A percentile compares a stretch with the other conserved stretches of the same genome.
phyloP scores from a whole-genome alignment of 495 filamentous ascomycete species.

The Glarea lozoyensis region DNA sequence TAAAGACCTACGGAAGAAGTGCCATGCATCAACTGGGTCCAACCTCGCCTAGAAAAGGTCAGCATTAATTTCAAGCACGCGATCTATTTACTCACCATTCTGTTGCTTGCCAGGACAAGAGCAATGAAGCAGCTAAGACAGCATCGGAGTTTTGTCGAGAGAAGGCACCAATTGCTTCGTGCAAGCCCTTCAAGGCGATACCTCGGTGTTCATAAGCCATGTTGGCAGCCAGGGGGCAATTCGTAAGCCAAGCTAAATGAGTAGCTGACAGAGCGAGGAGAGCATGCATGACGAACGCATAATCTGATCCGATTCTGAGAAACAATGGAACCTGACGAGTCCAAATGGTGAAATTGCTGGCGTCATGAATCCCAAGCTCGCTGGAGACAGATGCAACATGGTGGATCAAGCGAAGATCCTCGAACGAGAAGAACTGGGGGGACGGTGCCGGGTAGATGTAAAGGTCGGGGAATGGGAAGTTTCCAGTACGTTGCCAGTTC shows the following conservation, averaged over 20 bases:
- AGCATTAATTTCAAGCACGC: slow-evolving; percentile 20
- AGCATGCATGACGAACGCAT: slow-evolving; percentile 87
- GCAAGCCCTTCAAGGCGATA: slow-evolving; percentile 75
- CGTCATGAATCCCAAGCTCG: slow-evolving; percentile 65
- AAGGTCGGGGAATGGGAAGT: slow-evolving; percentile 81
- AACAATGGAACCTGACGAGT: slow-evolving; percentile 91
- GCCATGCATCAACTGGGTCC: slow-evolving; percentile 87
- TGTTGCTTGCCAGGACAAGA: slow-evolving; percentile 92
- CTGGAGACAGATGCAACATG: slow-evolving; percentile 81
- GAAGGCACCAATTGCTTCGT: slow-evolving; percentile 77
- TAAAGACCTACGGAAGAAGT: slow-evolving; percentile 65
- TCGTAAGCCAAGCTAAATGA: slow-evolving; percentile 79
- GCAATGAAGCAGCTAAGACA: slow-evolving; percentile 81
- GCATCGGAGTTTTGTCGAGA: slow-evolving; percentile 84
- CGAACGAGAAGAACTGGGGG: slow-evolving; percentile 55
- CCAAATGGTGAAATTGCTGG: slow-evolving; percentile 82
- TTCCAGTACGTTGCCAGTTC: slow-evolving; percentile 72
- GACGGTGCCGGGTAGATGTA: slow-evolving; percentile 58
- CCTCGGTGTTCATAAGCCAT: slow-evolving; percentile 82
- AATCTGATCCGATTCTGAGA: slow-evolving; percentile 67
- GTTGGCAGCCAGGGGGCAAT: slow-evolving; percentile 71
- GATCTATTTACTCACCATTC: slow-evolving; percentile 66
- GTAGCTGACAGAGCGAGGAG: slow-evolving; percentile 84
- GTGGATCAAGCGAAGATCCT: slow-evolving; percentile 81
- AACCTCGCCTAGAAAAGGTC: slow-evolving; percentile 60